Percentiles rank a stretch among this genome's conserved stretches.
phyloP scores from a whole-genome alignment of 306 rosid species.

The Adenanthera pavonina region DNA sequence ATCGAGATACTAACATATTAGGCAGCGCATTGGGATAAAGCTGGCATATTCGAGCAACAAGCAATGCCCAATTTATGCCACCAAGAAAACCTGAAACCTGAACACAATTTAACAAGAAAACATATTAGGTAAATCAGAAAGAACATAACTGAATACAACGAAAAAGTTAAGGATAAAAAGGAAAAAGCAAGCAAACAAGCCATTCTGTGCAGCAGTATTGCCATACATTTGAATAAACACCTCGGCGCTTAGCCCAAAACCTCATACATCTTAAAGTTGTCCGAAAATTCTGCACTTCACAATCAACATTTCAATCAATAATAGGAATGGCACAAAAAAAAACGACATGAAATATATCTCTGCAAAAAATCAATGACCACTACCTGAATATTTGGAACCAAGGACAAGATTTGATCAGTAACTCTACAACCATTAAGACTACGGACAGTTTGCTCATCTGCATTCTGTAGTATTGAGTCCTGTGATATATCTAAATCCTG shows the following conservation, averaged over 20 bases:
- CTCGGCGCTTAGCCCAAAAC: slow-evolving; percentile 96
- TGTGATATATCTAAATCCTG: slow-evolving; percentile 96
- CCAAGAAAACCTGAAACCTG: slow-evolving; percentile 99
- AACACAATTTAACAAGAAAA: slow-evolving; percentile 41
- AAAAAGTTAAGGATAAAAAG: slow-evolving; percentile 24
- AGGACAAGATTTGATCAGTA: slow-evolving; percentile 87
- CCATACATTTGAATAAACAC: slow-evolving; percentile 96
- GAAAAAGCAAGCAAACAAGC: not conserved
- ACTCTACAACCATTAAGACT: slow-evolving; percentile 98
- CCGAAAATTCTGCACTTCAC: slow-evolving; percentile 75
- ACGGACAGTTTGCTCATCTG: slow-evolving; percentile 95
- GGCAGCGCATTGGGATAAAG: slow-evolving; percentile 94
- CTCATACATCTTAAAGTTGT: slow-evolving; percentile 96
- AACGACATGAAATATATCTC: slow-evolving; percentile 7
- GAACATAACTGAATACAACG: slow-evolving; percentile 21
- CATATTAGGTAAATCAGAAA: slow-evolving; percentile 35
- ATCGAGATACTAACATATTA: slow-evolving; percentile 92
- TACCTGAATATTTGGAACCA: slow-evolving; percentile 99
- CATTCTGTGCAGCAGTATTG: slow-evolving; percentile 1
- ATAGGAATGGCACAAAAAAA: slow-evolving; percentile 25
- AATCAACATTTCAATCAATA: slow-evolving; percentile 42
- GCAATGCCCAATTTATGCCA: slow-evolving; percentile 96
- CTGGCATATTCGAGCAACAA: slow-evolving; percentile 99
- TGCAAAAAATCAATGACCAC: slow-evolving; percentile 7
- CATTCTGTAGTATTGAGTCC: slow-evolving; percentile 83